A percentile compares a stretch with the other conserved stretches of the same genome.
phyloP scores from a whole-genome alignment of 495 filamentous ascomycete genomes.

The Cryomyces minteri region DNA sequence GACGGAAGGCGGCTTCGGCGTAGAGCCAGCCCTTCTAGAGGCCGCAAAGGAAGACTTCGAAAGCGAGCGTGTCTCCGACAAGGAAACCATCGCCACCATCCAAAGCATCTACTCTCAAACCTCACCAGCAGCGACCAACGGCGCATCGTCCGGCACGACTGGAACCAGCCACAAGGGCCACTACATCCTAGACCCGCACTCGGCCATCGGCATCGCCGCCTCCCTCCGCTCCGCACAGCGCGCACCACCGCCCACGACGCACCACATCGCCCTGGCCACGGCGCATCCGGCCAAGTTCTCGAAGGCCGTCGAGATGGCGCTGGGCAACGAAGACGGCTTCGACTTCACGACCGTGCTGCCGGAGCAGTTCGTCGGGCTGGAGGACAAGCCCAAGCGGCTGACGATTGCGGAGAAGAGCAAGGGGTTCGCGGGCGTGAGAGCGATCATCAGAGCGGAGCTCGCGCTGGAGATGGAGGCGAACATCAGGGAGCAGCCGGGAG shows the following conservation, averaged over 20 bases:
- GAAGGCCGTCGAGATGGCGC: slow-evolving; percentile 53
- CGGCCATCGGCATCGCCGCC: slow-evolving; percentile 67
- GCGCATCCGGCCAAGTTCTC: slow-evolving; percentile 92
- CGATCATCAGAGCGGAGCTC: slow-evolving; percentile 15
- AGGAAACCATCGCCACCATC: slow-evolving; percentile 60
- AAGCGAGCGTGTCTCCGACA: slow-evolving; percentile 65
- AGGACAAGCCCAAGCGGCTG: slow-evolving; percentile 43
- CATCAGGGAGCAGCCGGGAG: background rate
- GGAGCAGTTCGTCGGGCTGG: slow-evolving; percentile 55
- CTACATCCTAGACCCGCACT: slow-evolving; percentile 86
- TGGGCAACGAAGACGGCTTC: slow-evolving; percentile 47
- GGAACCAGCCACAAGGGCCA: slow-evolving; percentile 21
- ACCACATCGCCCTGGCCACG: slow-evolving; percentile 69
- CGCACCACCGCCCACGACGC: slow-evolving; percentile 21
- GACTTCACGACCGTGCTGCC: slow-evolving; percentile 61
- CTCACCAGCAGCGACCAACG: slow-evolving; percentile 2
- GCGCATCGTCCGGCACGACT: slow-evolving; percentile 6
- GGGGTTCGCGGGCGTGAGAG: slow-evolving; percentile 20
- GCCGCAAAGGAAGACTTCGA: slow-evolving; percentile 51
- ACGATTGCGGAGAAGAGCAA: slow-evolving; percentile 16
- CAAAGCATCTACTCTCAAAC: slow-evolving; percentile 33
- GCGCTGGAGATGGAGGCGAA: slow-evolving; percentile 10
- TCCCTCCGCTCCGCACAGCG: slow-evolving; percentile 42
- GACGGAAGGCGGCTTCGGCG: slow-evolving; percentile 57
- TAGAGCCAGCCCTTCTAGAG: slow-evolving; percentile 46